A percentile compares a stretch with the other conserved stretches of the same genome.
Conservation (phyloP, 139 green algal species). For the Pseudopediastrum boryanum region DNA sequence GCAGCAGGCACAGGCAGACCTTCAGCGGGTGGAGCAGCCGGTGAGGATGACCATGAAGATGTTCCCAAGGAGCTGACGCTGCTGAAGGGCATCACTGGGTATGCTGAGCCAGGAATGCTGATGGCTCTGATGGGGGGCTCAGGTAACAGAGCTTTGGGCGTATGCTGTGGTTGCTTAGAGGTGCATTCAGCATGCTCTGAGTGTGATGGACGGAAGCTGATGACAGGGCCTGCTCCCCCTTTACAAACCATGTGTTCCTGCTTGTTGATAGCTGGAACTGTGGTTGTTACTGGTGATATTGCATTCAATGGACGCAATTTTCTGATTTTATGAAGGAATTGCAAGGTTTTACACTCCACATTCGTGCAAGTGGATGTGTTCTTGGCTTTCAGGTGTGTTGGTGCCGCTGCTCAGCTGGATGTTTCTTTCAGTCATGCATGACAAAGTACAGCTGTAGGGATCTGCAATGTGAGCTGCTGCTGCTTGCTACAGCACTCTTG, state of each 20-base stretch:
- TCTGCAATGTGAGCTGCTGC: too few relatives aligned
- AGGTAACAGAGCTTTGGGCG: too few relatives aligned
- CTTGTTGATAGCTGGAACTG: not conserved
- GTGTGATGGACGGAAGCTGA: too few relatives aligned
- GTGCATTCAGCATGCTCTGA: too few relatives aligned
- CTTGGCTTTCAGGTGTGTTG: not conserved
- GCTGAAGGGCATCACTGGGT: conserved; percentile 50
- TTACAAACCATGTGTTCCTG: not conserved
- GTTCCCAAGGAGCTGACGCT: conserved; percentile 45
- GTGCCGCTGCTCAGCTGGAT: too few relatives aligned
- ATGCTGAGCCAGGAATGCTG: conserved; percentile 36
- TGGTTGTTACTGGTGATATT: not conserved
- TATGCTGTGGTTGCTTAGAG: too few relatives aligned
- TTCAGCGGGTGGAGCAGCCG: not conserved
- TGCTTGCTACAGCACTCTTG: not conserved
- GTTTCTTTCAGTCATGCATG: too few relatives aligned
- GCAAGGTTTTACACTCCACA: too few relatives aligned
- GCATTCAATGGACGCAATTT: too few relatives aligned
- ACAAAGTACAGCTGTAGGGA: too few relatives aligned
- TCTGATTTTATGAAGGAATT: too few relatives aligned
- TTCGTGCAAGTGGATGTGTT: too few relatives aligned
- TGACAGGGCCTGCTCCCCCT: not conserved
- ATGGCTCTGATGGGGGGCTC: conserved; percentile 77
- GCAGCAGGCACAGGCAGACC: not conserved
- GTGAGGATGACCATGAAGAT: not conserved